Percentiles rank a stretch among this genome's conserved stretches.
These are phyloP conservation scores for Rutstroemia sp. DNA, from an alignment of 2,329 filamentous ascomycete species.

Conservation along the genomic window DNA sequence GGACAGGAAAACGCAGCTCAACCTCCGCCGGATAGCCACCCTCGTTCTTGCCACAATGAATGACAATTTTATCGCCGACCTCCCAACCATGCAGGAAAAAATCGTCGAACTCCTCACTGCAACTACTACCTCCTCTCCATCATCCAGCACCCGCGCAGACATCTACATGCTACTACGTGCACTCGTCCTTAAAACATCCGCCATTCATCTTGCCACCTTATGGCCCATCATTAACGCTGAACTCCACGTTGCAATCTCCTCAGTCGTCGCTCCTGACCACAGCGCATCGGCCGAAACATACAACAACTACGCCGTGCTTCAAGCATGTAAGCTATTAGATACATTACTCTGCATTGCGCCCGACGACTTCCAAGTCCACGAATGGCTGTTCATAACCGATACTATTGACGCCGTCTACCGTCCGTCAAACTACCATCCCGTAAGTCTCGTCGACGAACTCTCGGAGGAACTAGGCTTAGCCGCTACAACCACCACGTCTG, in stretches of 20 bases:
- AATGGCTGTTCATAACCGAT: slow-evolving; percentile 96
- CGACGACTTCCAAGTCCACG: slow-evolving; percentile 95
- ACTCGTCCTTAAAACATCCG: slow-evolving; percentile 69
- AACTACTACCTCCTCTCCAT: slow-evolving; percentile 83
- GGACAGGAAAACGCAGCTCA: slow-evolving; percentile 86
- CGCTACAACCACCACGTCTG: slow-evolving; percentile 12
- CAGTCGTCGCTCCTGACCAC: slow-evolving; percentile 61
- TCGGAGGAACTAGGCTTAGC: slow-evolving; percentile 58
- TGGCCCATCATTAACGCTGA: slow-evolving; percentile 90
- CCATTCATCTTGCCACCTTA: slow-evolving; percentile 71
- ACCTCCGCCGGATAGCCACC: slow-evolving; percentile 73
- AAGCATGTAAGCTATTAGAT: slow-evolving; percentile 91
- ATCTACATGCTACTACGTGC: slow-evolving; percentile 83
- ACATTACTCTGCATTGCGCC: slow-evolving; percentile 77
- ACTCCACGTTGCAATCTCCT: slow-evolving; percentile 71
- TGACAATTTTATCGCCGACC: slow-evolving; percentile 73
- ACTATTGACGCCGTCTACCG: slow-evolving; percentile 94
- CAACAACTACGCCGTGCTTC: slow-evolving; percentile 68
- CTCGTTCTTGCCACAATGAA: slow-evolving; percentile 69
- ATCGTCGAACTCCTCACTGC: slow-evolving; percentile 79
- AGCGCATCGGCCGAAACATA: slow-evolving; percentile 62
- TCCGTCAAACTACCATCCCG: slow-evolving; percentile 57
- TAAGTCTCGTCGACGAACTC: slow-evolving; percentile 77
- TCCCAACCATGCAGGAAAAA: slow-evolving; percentile 70
- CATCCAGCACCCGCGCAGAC: slow-evolving; percentile 80